Percentiles rank a stretch among this genome's conserved stretches.
phyloP scores from a whole-genome alignment of 768 basidiomycete genomes.

The Xerocomellus intermedius region DNA sequence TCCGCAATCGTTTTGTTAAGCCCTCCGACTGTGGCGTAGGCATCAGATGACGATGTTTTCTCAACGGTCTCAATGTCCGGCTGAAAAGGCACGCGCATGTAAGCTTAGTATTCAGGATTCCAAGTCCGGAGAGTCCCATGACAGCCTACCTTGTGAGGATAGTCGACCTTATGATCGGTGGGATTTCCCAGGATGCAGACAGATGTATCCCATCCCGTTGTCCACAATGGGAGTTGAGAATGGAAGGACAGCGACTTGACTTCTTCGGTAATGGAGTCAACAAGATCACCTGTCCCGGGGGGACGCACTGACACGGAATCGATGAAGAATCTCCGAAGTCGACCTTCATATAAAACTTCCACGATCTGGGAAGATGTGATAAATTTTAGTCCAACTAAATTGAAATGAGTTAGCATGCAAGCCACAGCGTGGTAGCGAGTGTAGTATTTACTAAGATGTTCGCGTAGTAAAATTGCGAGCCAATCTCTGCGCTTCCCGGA shows the following conservation, averaged over 20 bases:
- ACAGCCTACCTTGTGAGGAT: conserved; percentile 34
- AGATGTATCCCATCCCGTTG: conserved; percentile 64
- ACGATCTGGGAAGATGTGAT: conserved; percentile 59
- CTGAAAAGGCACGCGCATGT: conserved; percentile 29
- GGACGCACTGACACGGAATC: conserved; percentile 40
- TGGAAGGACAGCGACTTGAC: conserved; percentile 48
- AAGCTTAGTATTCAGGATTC: conserved; percentile 8
- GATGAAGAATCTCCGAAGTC: conserved; percentile 55
- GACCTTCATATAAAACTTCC: conserved; percentile 63
- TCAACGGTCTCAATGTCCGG: conserved; percentile 47
- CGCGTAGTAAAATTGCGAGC: conserved; percentile 64
- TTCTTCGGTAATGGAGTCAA: conserved; percentile 37
- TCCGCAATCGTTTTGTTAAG: conserved; percentile 82
- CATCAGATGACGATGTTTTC: conserved; percentile 44
- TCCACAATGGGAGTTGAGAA: conserved; percentile 49
- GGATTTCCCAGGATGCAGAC: conserved; percentile 43
- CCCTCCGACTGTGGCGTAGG: conserved; percentile 87
- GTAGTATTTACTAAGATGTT: conserved; percentile 56
- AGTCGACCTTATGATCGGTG: conserved; percentile 23
- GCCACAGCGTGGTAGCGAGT: background rate
- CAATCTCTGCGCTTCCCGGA: conserved; percentile 54
- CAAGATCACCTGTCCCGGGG: conserved; percentile 16
- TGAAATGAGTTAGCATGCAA: conserved; percentile 4
- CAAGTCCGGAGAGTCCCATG: conserved; percentile 8
- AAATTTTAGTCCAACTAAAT: conserved; percentile 69